A percentile compares a stretch with the other conserved stretches of the same genome.
Conservation (phyloP, 345 rosid genomes). For the Cardiospermum halicacabum region DNA sequence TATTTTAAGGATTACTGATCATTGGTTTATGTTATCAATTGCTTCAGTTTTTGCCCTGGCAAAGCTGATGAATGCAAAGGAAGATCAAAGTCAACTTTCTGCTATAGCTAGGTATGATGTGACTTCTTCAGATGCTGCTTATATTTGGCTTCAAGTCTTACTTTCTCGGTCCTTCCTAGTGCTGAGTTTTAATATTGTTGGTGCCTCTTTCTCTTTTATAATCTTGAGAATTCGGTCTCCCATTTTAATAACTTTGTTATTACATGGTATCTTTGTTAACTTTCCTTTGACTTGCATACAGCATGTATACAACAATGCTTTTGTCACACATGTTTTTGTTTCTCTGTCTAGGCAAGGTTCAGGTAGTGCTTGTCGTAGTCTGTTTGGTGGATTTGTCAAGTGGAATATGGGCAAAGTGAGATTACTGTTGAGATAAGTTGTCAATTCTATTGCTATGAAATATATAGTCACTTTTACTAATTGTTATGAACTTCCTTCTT, state of each 20-base stretch:
- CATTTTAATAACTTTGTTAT: background rate
- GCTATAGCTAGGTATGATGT: constrained; percentile 99
- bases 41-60: constrained; percentile 93
- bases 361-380: constrained; percentile 99
- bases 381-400: constrained; percentile 95
- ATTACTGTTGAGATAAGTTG: constrained; percentile 12
- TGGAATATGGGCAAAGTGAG: constrained; percentile 92
- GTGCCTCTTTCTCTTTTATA: background rate
- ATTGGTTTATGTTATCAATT: too few species aligned
- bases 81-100: constrained; percentile 85
- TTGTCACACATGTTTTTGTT: constrained; percentile 13
- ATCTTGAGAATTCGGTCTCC: background rate
- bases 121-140: too few species aligned
- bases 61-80: constrained; percentile 90
- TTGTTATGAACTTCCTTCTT: constrained; percentile 13
- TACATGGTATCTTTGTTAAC: background rate
- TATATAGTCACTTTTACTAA: constrained; percentile 3
- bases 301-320: constrained; percentile 7
- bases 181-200: background rate
- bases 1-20: background rate
- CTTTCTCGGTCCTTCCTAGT: too few species aligned
- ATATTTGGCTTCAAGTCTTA: too few species aligned
- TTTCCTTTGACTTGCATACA: background rate
- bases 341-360: constrained; percentile 79
- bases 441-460: constrained; percentile 8